phyloP scores from a whole-genome alignment of 202 grass and related monocot genomes.

The Digitaria exilis region DNA sequence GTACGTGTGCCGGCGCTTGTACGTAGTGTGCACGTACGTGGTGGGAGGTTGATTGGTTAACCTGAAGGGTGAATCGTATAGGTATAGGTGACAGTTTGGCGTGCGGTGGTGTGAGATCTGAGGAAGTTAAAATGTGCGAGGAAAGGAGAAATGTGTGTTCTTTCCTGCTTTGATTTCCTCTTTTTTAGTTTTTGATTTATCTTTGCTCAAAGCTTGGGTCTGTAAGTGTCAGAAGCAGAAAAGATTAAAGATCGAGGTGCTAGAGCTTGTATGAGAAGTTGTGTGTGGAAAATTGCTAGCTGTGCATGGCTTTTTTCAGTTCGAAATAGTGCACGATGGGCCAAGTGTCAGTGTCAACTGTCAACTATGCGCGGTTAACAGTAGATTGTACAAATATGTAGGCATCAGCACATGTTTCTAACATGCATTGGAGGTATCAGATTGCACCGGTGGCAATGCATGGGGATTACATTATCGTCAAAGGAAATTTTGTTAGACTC shows the following conservation, averaged over 20 bases:
- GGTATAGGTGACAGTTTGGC: not conserved
- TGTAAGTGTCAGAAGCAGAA: conserved; percentile 31
- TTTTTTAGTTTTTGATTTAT: not conserved
- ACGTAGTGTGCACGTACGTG: not conserved
- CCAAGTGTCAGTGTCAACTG: not conserved
- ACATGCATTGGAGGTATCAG: not conserved
- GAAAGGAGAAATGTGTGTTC: conserved; percentile 3
- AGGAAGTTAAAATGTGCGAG: not conserved
- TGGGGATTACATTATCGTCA: not conserved
- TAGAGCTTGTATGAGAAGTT: conserved; percentile 1
- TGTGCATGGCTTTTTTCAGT: not conserved
- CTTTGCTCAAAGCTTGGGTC: conserved; percentile 9
- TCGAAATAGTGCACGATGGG: not conserved
- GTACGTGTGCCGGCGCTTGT: not conserved
- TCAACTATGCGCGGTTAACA: not conserved
- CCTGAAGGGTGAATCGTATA: not conserved
- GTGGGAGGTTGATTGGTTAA: not conserved
- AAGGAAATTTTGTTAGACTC: not conserved
- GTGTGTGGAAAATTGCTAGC: conserved; percentile 3
- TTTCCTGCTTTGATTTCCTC: not conserved
- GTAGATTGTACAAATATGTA: not conserved
- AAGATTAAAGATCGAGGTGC: not conserved
- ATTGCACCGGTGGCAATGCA: not conserved
- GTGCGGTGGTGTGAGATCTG: not conserved
- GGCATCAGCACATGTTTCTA: not conserved